Percentiles rank a stretch among this genome's conserved stretches.
These are phyloP conservation scores for Dioscorea dumetorum DNA, from an alignment of 106 monocot genomes.

Conservation along the genomic window DNA sequence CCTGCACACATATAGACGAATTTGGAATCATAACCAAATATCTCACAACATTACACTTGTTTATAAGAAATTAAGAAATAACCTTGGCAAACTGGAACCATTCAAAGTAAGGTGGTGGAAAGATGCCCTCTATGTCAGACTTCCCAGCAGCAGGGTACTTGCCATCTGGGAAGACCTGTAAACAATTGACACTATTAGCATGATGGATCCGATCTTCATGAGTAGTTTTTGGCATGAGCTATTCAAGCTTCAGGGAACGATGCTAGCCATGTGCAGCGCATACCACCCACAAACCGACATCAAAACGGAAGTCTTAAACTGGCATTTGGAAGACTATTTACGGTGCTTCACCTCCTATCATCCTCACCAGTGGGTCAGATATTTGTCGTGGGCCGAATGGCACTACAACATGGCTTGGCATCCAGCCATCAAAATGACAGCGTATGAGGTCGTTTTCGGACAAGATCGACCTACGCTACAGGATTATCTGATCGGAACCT, in stretches of 20 bases:
- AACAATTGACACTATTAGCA: not conserved
- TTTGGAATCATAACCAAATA: not conserved
- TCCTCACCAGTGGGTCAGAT: no score
- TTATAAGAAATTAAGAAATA: not conserved
- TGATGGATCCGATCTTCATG: not conserved
- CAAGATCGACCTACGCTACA: no score
- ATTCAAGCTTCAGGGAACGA: not conserved
- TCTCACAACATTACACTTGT: not conserved
- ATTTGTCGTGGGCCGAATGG: no score
- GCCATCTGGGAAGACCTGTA: constrained; percentile 65
- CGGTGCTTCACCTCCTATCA: no score
- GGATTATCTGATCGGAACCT: no score
- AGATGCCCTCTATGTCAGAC: constrained; percentile 61
- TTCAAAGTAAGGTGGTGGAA: constrained; percentile 71
- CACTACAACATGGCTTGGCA: no score
- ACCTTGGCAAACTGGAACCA: constrained; percentile 81
- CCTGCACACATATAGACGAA: constrained; percentile 19
- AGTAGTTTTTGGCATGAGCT: not conserved
- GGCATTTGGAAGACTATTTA: not conserved
- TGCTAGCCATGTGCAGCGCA: not conserved
- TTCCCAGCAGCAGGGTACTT: constrained; percentile 49
- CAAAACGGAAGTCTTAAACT: not conserved
- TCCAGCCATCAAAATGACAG: not conserved
- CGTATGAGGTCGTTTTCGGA: no score
- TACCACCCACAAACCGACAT: not conserved